Evolutionary conservation across 768 basidiomycete species (phyloP).

Genomic region (Suillus variegatus): DNA sequence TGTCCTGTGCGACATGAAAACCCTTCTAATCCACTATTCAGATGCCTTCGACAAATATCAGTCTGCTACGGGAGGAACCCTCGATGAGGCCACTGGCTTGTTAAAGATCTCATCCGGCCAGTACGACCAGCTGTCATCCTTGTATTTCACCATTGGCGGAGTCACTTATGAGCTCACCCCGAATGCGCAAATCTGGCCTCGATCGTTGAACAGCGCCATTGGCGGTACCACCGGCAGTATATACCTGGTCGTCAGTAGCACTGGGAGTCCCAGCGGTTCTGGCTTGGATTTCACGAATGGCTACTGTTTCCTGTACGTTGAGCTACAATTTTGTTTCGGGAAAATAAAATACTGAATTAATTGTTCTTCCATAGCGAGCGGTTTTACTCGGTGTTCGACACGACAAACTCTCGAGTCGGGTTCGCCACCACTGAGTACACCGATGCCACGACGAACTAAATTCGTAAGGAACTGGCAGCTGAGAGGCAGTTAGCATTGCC

Average conservation of each 20-base stretch:
- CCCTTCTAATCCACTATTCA: constrained; percentile 25
- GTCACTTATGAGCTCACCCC: constrained; percentile 20
- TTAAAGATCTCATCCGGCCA: constrained; percentile 27
- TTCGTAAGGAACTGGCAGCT: no score
- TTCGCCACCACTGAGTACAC: constrained; percentile 42
- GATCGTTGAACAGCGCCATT: constrained; percentile 28
- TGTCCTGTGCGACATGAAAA: constrained; percentile 3
- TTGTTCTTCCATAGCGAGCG: constrained; percentile 32
- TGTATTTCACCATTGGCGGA: constrained; percentile 29
- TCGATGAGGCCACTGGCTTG: constrained; percentile 30
- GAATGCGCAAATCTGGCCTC: constrained; percentile 37
- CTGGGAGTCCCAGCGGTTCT: constrained; percentile 12
- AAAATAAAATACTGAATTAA: neutral
- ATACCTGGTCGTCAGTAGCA: constrained; percentile 28
- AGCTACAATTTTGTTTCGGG: constrained; percentile 32
- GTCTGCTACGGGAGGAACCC: constrained; percentile 24
- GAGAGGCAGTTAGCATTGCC: no score
- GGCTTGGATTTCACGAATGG: constrained; percentile 26
- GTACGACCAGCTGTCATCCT: constrained; percentile 22
- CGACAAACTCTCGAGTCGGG: constrained; percentile 39
- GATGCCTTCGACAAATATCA: constrained; percentile 25
- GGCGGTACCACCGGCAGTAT: constrained; percentile 26
- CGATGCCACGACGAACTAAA: constrained; percentile 8
- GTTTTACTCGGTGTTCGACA: constrained; percentile 45
- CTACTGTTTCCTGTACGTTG: constrained; percentile 32